Base-by-base conservation (phyloP, 2,329 filamentous ascomycete genomes). In the Byssoonygena ceratinophila region DNA sequence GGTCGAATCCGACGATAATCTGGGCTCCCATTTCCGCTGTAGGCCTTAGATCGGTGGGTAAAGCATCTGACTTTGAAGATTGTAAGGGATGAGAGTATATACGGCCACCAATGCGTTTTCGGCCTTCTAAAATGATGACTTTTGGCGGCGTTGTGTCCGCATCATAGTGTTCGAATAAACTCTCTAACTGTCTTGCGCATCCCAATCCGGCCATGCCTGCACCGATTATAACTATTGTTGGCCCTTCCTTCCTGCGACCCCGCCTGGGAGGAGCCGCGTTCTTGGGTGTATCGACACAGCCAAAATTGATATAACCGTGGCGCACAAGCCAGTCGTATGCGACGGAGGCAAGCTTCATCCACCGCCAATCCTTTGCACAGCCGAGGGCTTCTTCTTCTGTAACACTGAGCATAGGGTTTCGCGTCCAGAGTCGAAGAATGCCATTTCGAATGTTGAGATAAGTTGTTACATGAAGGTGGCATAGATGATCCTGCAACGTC, bases 21-120 rank as follows among this genome's bases (percentile, higher is more conserved):
- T 98, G 95, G 52, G 91, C 92, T 25, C 92, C 92, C 83, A 96
- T 94, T 67, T 98, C 92, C 29, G 88, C 92, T 18, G 90, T 97
- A 63, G 84, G 85, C 47, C 70, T 78, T 66, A 76, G 79, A 69
- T 74, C 64, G 59, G 74, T 61, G 64, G 75, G 70, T 64, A 81
- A 60, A 58, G 71, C 68, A 63, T 74, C 64, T 52, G 74, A 68
- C 66, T 78, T 67, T 73, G 84, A 71, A 72, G 81, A 76, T 74
- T 71, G 73, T 55, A 83, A 67, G 44, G 79, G 80, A 64, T 84
- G 88, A 50, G 92, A 98, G 69, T 96, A 97, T 18, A 98, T 88
- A 59, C 92, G 82, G 37, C 92, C 92, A 37, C 92, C 92, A 49
- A 98, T 81, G 54, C 92, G 82, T 62, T 83, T 81, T 64, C 92